Percentiles rank a stretch among this genome's conserved stretches.
Evolutionary conservation across 2,329 filamentous ascomycete genomes (phyloP).

Genomic region (Fusarium haematococcum): DNA sequence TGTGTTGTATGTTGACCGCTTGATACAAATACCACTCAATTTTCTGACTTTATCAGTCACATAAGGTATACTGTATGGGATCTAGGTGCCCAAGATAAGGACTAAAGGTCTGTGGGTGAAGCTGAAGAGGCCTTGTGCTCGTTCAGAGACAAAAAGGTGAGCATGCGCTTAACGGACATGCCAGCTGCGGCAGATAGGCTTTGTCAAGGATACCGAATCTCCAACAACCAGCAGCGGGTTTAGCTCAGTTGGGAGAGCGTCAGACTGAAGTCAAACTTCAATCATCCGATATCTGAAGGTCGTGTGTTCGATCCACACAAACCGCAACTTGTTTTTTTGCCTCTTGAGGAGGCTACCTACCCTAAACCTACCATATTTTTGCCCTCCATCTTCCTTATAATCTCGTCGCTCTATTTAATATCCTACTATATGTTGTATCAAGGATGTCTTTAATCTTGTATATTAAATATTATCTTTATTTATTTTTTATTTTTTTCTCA

Average conservation of each 20-base stretch:
- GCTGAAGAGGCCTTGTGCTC: background rate
- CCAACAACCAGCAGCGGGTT: conserved; percentile 38
- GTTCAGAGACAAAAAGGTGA: too few relatives aligned
- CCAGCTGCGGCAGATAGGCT: fast-evolving
- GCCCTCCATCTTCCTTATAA: background rate
- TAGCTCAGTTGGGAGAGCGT: conserved; percentile 49
- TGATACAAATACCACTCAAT: too few relatives aligned
- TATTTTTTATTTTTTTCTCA: too few relatives aligned
- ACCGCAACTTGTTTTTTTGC: conserved; percentile 25
- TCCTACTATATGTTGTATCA: too few relatives aligned
- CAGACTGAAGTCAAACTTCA: conserved; percentile 41
- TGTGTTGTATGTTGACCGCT: background rate
- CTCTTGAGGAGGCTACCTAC: background rate
- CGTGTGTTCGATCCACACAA: conserved; percentile 48
- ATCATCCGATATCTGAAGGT: conserved; percentile 45
- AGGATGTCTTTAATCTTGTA: too few relatives aligned
- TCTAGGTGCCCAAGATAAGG: background rate
- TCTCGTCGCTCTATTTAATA: too few relatives aligned
- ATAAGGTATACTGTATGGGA: background rate
- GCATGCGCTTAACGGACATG: background rate
- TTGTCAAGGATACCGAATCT: background rate
- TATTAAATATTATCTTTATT: too few relatives aligned
- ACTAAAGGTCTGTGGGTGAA: background rate
- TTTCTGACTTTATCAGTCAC: background rate
- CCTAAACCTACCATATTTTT: conserved; percentile 23